phyloP scores from a whole-genome alignment of 805 yeast genomes.

The Candida sonorensis region DNA sequence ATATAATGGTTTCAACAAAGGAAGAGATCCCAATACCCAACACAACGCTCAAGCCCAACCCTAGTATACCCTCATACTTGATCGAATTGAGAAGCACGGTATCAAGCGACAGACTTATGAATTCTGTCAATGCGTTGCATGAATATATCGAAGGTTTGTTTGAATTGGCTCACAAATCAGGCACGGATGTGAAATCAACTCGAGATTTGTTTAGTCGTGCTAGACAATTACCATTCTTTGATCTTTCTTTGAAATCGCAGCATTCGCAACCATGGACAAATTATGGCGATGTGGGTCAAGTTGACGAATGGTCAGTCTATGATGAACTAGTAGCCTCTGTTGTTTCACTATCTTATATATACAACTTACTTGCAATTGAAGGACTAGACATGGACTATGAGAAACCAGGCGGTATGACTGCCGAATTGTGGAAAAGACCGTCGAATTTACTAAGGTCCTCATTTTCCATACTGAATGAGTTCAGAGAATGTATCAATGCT shows the following conservation, averaged over 20 bases:
- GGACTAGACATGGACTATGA: slow-evolving; percentile 8
- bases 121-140: slow-evolving; percentile 18
- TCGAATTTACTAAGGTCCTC: slow-evolving; percentile 18
- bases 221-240: slow-evolving; percentile 5
- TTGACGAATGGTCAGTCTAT: slow-evolving; percentile 15
- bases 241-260: no score
- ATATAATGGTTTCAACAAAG: slow-evolving; percentile 2
- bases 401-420: slow-evolving; percentile 3
- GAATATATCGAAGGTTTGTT: slow-evolving; percentile 20
- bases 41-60: neutral
- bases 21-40: slow-evolving; percentile 13
- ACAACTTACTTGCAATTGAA: slow-evolving; percentile 12
- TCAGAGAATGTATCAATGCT: slow-evolving; percentile 5
- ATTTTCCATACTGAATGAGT: slow-evolving; percentile 11
- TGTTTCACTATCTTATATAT: slow-evolving; percentile 12
- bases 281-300: slow-evolving; percentile 3
- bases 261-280: slow-evolving; percentile 20
- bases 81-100: slow-evolving; percentile 13
- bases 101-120: slow-evolving; percentile 13
- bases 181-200: no score
- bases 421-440: slow-evolving; percentile 18
- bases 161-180: no score
- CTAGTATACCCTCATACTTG: slow-evolving; percentile 8
- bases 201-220: no score
- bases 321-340: slow-evolving; percentile 20